Conservation (phyloP, 768 basidiomycete genomes). For the Leccinellum rugosiceps region DNA sequence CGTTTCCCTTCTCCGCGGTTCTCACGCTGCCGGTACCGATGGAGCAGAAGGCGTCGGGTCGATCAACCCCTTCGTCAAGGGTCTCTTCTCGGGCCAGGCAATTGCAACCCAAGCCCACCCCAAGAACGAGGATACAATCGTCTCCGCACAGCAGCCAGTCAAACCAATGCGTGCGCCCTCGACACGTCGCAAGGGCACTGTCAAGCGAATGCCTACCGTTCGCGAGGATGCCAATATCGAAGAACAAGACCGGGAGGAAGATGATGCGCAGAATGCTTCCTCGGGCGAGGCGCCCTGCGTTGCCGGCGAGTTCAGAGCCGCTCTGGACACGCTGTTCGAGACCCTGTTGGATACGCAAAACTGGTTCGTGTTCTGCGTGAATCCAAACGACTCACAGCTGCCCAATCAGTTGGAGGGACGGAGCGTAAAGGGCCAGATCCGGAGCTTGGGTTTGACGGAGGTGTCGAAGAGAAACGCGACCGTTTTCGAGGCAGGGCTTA, state of each 20-base stretch:
- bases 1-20: constrained; percentile 80
- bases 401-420: constrained; percentile 93
- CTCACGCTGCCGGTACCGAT: constrained; percentile 31
- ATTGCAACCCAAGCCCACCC: constrained; percentile 94
- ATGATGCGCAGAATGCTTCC: constrained; percentile 33
- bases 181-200: constrained; percentile 73
- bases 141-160: constrained; percentile 88
- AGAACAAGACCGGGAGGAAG: constrained; percentile 51
- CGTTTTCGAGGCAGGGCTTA: constrained; percentile 82
- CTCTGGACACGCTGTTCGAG: constrained; percentile 81
- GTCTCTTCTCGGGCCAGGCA: constrained; percentile 81
- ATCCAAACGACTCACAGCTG: constrained; percentile 92
- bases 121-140: constrained; percentile 90
- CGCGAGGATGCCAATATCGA: constrained; percentile 25
- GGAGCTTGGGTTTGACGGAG: constrained; percentile 75
- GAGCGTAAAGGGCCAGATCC: constrained; percentile 88
- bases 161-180: constrained; percentile 95
- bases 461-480: constrained; percentile 64
- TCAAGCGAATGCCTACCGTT: constrained; percentile 50
- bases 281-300: constrained; percentile 58
- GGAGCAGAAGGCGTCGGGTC: constrained; percentile 72
- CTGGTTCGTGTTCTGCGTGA: constrained; percentile 92
- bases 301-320: constrained; percentile 83
- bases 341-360: constrained; percentile 86
- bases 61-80: constrained; percentile 87